phyloP scores from a whole-genome alignment of 805 yeast species.

The Jamesozyma rosinii region DNA sequence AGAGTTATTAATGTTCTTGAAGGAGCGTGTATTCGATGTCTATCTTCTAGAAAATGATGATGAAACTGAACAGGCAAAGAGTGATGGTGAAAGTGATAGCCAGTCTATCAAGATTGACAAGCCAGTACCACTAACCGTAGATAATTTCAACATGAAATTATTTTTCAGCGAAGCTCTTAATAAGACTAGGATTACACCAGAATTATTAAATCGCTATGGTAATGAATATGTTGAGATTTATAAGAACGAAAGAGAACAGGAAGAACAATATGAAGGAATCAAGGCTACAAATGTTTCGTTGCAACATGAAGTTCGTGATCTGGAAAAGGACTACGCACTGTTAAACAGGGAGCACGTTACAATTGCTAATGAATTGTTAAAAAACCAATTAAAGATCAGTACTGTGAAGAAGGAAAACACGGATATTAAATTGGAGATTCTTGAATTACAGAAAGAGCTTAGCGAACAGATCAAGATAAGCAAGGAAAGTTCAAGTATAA shows the following conservation, averaged over 20 bases:
- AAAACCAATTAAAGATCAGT: constrained; percentile 64
- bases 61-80: background rate
- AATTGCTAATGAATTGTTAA: constrained; percentile 79
- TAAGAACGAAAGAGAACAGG: constrained; percentile 52
- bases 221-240: constrained; percentile 68
- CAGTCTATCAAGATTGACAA: background rate
- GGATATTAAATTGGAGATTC: constrained; percentile 43
- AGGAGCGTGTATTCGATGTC: constrained; percentile 52
- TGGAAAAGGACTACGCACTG: constrained; percentile 62
- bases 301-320: constrained; percentile 58
- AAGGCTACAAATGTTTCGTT: constrained; percentile 59
- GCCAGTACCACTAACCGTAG: constrained; percentile 4
- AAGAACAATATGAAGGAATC: constrained; percentile 52
- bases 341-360: constrained; percentile 77
- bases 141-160: constrained; percentile 51
- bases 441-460: constrained; percentile 36
- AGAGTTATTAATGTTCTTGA: constrained; percentile 60
- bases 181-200: constrained; percentile 57
- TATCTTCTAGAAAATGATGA: constrained; percentile 10
- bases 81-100: background rate
- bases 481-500: constrained; percentile 19
- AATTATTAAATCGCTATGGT: constrained; percentile 55
- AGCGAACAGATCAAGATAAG: constrained; percentile 27
- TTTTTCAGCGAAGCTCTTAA: constrained; percentile 66
- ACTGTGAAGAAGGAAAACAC: constrained; percentile 63